Evolutionary conservation across 2,329 filamentous ascomycete species (phyloP).

Genomic region (Aspergillus amoenus): DNA sequence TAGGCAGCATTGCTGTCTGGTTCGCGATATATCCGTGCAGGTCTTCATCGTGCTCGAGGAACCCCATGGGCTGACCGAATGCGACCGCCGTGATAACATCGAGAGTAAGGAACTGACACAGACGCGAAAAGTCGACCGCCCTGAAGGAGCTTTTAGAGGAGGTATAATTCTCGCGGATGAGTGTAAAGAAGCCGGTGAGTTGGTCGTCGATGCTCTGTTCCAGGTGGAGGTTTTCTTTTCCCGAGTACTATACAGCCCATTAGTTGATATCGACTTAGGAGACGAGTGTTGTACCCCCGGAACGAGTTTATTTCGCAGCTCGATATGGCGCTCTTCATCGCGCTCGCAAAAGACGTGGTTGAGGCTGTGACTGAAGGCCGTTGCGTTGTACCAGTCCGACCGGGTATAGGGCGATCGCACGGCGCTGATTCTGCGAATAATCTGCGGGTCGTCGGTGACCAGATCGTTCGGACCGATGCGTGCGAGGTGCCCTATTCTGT

Average conservation of each 20-base stretch:
- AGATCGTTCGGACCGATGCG: background rate
- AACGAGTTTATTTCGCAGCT: background rate
- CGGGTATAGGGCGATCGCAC: background rate
- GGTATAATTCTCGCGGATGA: background rate
- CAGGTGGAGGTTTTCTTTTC: background rate
- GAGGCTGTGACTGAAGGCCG: background rate
- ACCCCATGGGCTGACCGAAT: background rate
- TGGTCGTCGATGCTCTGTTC: background rate
- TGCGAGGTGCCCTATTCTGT: background rate
- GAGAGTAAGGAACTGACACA: background rate
- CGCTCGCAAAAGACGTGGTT: constrained; percentile 1
- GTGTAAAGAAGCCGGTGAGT: background rate
- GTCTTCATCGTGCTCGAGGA: background rate
- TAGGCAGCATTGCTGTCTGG: background rate
- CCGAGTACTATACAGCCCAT: background rate
- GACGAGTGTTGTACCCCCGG: background rate
- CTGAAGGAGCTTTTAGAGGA: background rate
- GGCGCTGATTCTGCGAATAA: background rate
- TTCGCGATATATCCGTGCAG: background rate
- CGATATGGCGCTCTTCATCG: background rate
- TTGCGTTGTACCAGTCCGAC: background rate
- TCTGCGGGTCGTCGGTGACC: background rate
- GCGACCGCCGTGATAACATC: background rate
- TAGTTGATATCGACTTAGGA: background rate
- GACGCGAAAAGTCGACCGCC: background rate